Base-by-base conservation (phyloP, 257 asterid species). In the Solanum ossicruentum region DNA sequence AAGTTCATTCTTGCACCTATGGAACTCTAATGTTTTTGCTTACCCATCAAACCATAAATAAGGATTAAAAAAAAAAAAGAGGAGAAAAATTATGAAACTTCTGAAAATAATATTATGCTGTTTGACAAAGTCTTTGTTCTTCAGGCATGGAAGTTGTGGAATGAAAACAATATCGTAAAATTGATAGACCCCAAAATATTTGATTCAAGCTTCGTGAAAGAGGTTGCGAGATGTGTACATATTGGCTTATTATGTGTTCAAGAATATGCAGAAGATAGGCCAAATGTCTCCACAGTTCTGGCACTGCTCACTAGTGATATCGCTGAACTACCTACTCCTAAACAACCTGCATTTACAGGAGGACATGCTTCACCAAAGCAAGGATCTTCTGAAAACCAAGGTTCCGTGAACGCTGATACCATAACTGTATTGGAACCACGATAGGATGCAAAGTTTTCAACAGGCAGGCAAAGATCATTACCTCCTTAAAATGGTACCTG, bases 91-190 rank as follows among this genome's bases (percentile, higher is more conserved):
- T 7, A 10, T 6, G 26, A 10, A 36, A 16, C 75, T 32, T 67
- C 49, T 13, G 36, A 45, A 12, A 45, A 45, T n/a, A 71, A 20
- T n/a, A 7, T 12, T 72, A 41, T 45, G 1, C 20, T 72, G 57
- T 70, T n/a, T 82, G 54, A 0, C 63, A 49, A 39, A 3, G 17
- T 28, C 47, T 66, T 66, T 66, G 75, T 39, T 56, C 65, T 83
- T 77, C 87, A 94, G 97, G 89, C 88, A 32, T 93, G 94, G 94
- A 91, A 84, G 84, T 57, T 88, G 26, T 91, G 94, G 96, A 90
- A 87, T 17, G 91, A 86, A 71, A 91, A 86, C n/a, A 85, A 83
- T 26, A 69, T 70, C 11, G 84, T 10, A 5, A 10, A 81, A 69
- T 7, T 88, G 54, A 81, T 90, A 23, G 95, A 93, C 85, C 60